These are phyloP conservation scores for Cetradonia linearis DNA, from an alignment of 495 filamentous ascomycete genomes.

Conservation along the genomic window DNA sequence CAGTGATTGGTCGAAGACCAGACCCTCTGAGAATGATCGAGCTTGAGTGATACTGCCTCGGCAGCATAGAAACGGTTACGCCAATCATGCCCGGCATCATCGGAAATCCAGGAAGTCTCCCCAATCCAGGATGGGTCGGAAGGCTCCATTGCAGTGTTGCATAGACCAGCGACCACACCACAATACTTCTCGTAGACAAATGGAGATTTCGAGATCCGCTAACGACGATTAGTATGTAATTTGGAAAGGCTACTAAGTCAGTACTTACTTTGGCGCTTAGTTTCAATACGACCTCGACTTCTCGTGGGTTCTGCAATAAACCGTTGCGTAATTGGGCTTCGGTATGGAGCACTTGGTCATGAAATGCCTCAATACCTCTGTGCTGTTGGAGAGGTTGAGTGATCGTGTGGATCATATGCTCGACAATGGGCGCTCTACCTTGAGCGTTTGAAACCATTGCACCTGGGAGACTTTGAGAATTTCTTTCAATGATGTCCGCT, in stretches of 20 bases:
- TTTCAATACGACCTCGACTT: conserved; percentile 7
- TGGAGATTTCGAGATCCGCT: conserved; percentile 4
- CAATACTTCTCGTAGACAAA: neutral
- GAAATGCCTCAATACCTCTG: conserved; percentile 10
- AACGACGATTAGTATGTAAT: neutral
- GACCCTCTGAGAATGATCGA: neutral
- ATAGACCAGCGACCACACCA: neutral
- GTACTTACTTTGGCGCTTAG: conserved; percentile 9
- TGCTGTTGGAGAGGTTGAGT: conserved; percentile 3
- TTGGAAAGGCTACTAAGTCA: neutral
- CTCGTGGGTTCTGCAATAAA: conserved; percentile 1
- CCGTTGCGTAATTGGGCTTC: conserved; percentile 5
- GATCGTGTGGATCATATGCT: conserved; percentile 5
- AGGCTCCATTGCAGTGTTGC: neutral
- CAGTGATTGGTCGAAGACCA: neutral
- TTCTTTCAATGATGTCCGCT: neutral
- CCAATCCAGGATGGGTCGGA: neutral
- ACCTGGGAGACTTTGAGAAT: neutral
- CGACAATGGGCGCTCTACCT: neutral
- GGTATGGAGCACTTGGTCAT: neutral
- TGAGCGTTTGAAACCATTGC: neutral
- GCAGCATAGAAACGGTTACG: neutral
- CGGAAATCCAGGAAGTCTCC: neutral
- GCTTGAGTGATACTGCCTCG: neutral
- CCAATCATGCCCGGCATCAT: conserved; percentile 1